Conservation (phyloP, 2,329 filamentous ascomycete species). For the Pestalotiopsis sp. region DNA sequence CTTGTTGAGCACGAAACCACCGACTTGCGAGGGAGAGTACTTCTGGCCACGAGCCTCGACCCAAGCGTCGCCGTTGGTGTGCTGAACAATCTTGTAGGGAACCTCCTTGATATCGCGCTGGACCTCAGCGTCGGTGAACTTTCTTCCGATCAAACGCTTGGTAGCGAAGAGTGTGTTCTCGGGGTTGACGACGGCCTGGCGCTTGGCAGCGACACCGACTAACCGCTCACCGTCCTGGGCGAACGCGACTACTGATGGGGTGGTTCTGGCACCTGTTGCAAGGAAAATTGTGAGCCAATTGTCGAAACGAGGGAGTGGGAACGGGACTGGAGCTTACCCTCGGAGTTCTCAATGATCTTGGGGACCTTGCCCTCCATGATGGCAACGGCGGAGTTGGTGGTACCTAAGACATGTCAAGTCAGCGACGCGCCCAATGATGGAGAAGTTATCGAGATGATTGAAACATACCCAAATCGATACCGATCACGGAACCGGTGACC, state of each 20-base stretch:
- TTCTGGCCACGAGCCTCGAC: constrained; percentile 90
- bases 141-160: constrained; percentile 97
- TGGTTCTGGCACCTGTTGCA: constrained; percentile 76
- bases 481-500: constrained; percentile 94
- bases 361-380: constrained; percentile 96
- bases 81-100: constrained; percentile 97
- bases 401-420: constrained; percentile 52
- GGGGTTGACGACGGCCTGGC: constrained; percentile 96
- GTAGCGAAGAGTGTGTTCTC: constrained; percentile 98
- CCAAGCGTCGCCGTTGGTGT: constrained; percentile 96
- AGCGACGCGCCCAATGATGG: background rate
- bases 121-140: constrained; percentile 91
- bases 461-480: constrained; percentile 88
- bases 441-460: background rate
- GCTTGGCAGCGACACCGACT: constrained; percentile 96
- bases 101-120: constrained; percentile 98
- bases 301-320: constrained; percentile 18
- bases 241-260: constrained; percentile 93
- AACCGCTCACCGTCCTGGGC: constrained; percentile 93
- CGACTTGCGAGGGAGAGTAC: constrained; percentile 97
- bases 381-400: constrained; percentile 96
- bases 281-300: constrained; percentile 1
- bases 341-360: constrained; percentile 96
- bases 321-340: constrained; percentile 62
- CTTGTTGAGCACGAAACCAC: constrained; percentile 95